Conservation (phyloP, 208 protist genomes). For the Leishmania gerbilli region DNA sequence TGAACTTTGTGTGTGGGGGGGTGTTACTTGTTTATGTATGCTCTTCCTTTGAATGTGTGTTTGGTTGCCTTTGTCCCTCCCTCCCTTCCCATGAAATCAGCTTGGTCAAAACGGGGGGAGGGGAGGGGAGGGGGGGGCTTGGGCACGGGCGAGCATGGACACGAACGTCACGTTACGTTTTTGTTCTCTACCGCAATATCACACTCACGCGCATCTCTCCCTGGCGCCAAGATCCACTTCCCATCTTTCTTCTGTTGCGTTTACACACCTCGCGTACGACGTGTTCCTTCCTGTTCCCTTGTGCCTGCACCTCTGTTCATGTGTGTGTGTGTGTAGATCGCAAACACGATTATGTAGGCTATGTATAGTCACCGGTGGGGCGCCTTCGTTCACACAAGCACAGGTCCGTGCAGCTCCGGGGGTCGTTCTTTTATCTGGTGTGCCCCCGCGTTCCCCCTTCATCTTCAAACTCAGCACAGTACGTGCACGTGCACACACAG, state of each 20-base stretch:
- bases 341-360: no score
- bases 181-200: background rate
- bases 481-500: no score
- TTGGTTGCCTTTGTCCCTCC: background rate
- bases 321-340: background rate
- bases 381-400: no score
- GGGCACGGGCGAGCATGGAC: background rate
- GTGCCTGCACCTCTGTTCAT: background rate
- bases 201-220: background rate
- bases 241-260: background rate
- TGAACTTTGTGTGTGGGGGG: background rate
- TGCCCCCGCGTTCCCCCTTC: no score
- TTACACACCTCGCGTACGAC: background rate
- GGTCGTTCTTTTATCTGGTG: no score
- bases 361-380: no score
- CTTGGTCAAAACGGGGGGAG: background rate
- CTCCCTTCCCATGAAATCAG: background rate
- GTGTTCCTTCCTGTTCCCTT: background rate
- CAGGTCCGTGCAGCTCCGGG: no score
- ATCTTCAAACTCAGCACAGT: no score
- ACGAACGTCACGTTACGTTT: background rate
- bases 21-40: background rate
- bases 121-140: background rate
- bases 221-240: background rate
- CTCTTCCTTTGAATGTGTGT: background rate